Evolutionary conservation across 2,329 filamentous ascomycete species (phyloP).

Genomic region (Claviceps sp.): DNA sequence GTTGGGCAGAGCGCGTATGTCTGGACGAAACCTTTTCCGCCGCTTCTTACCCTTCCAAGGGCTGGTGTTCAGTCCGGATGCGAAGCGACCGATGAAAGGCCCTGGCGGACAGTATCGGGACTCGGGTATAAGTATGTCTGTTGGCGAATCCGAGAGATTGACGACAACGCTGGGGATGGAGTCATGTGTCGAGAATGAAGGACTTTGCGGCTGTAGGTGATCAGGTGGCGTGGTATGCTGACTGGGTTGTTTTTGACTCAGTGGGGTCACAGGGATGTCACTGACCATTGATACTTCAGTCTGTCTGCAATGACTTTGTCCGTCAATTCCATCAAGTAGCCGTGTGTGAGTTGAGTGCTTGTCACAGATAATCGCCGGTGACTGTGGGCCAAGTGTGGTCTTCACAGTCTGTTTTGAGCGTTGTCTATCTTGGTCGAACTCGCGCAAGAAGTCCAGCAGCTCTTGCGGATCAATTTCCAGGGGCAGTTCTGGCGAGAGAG

Average conservation of each 20-base stretch:
- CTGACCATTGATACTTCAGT: not conserved
- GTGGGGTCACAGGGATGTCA: slow-evolving; percentile 1
- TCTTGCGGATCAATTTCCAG: slow-evolving; percentile 4
- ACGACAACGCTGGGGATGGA: slow-evolving; percentile 7
- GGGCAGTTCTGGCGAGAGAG: not conserved
- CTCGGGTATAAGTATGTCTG: not conserved
- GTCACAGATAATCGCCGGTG: not conserved
- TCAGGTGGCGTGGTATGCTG: not conserved
- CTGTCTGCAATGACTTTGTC: not conserved
- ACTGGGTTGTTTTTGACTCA: slow-evolving; percentile 4
- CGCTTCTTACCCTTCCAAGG: slow-evolving; percentile 6
- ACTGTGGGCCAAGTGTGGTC: not conserved
- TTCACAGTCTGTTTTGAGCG: not conserved
- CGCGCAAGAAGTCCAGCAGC: slow-evolving; percentile 3
- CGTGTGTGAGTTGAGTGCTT: not conserved
- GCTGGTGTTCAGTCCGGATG: slow-evolving; percentile 4
- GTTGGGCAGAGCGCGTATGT: slow-evolving; percentile 20
- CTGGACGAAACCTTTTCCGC: slow-evolving; percentile 15
- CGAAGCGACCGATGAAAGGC: slow-evolving; percentile 18
- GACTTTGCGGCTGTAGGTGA: not conserved
- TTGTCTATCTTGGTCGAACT: slow-evolving; percentile 1
- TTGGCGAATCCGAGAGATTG: not conserved
- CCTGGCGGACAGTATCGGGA: slow-evolving; percentile 4
- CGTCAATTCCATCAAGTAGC: not conserved
- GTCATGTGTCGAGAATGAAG: not conserved